Percentiles rank a stretch among this genome's conserved stretches.
Evolutionary conservation across 164 flowering plant species (phyloP).

Genomic region (Brasenia schreberi): DNA sequence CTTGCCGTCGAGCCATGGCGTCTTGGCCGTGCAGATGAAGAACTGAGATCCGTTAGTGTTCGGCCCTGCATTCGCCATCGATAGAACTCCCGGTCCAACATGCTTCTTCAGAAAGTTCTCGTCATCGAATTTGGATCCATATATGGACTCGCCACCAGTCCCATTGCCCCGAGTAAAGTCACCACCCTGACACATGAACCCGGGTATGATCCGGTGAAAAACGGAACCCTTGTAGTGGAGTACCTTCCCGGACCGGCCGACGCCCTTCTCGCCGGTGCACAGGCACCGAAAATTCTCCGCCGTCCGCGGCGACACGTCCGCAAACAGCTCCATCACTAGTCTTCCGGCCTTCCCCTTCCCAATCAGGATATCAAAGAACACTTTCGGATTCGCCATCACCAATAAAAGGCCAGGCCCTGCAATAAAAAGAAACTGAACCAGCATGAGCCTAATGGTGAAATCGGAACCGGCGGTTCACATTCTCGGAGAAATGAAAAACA

Average conservation of each 20-base stretch:
- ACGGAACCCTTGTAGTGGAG: slow-evolving; percentile 61
- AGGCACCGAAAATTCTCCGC: slow-evolving; percentile 34
- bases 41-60: slow-evolving; percentile 80
- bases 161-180: slow-evolving; percentile 78
- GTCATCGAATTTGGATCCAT: slow-evolving; percentile 51
- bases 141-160: slow-evolving; percentile 74
- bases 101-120: slow-evolving; percentile 69
- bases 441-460: not conserved
- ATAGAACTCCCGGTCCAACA: slow-evolving; percentile 48
- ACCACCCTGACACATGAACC: slow-evolving; percentile 83
- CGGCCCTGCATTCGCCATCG: slow-evolving; percentile 79
- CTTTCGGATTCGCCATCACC: slow-evolving; percentile 9
- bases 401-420: not conserved
- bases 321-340: slow-evolving; percentile 10
- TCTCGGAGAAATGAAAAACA: not conserved
- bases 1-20: slow-evolving; percentile 74
- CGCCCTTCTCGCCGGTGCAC: slow-evolving; percentile 81
- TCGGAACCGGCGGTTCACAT: not conserved
- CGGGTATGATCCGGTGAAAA: slow-evolving; percentile 70
- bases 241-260: slow-evolving; percentile 47
- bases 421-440: not conserved
- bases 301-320: slow-evolving; percentile 12
- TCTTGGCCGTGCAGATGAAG: slow-evolving; percentile 55
- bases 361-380: slow-evolving; percentile 11
- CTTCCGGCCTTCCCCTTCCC: slow-evolving; percentile 14